Base-by-base conservation (phyloP, 805 yeast species). In the Pichia heedii region DNA sequence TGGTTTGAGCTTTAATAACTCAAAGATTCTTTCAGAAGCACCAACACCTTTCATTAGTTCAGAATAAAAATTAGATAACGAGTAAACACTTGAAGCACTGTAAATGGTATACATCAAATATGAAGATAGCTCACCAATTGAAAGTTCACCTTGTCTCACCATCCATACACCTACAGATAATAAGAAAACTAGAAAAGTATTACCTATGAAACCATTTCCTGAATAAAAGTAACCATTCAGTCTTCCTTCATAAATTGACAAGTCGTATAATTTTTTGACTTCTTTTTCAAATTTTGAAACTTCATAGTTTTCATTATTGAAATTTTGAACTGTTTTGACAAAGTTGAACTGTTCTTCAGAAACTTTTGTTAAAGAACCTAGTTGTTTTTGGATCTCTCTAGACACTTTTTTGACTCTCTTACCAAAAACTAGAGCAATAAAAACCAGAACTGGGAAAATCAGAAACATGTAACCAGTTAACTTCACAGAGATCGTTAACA, bases 41-140 rank as follows among this genome's bases (percentile, higher is more conserved):
- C 97, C 97, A 8, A 89, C 84, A 44, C 97, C 97, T 66, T 90
- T 90, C 97, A 90, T 90, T 46, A 90, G 67, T 61, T 90, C 97
- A 2, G 95, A 79, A 58, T 89, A 90, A 59, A 90, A 90, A 55
- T 84, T 84, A 0, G 96, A 90, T 18, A 90, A 60, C 0, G 97
- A 96, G 62, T 84, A 84, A 54, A 89, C 84, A 9, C 96, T 86
- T n/a, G 87, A 71, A 0, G 96, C 97, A 2, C 96, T 84, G 61
- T 85, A 90, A 1, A 86, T 86, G 0, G 97, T 93, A 64, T 90
- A 90, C 93, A 90, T 84, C 80, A 89, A 81, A 61, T 88, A 90
- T 40, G 95, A 83, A 6, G 95, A 82, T 36, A 90, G 70, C 54
- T 89, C 96, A 42, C 97, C 97, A 33, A 88, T 74, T 0, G 94